Percentiles rank a stretch among this genome's conserved stretches.
Conservation (phyloP, 83 land plant species). For the Isoetes engelmannii region DNA sequence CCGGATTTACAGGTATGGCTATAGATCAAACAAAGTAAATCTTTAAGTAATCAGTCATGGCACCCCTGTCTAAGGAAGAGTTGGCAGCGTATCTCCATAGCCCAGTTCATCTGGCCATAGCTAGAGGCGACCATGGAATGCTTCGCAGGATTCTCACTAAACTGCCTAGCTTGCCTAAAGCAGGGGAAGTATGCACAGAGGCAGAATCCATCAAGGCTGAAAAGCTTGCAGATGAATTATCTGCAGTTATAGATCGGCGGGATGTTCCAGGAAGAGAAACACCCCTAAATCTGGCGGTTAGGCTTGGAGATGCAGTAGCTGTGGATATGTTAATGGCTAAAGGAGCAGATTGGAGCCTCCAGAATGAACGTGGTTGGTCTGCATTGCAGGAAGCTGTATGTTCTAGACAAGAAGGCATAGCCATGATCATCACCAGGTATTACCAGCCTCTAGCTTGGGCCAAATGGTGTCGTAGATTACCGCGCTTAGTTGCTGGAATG, state of each 20-base stretch:
- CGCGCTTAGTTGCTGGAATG: conserved; percentile 45
- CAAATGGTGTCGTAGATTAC: conserved; percentile 68
- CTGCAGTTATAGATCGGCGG: conserved; percentile 54
- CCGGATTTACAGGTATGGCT: no score
- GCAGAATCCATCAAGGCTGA: conserved; percentile 51
- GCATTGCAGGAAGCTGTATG: conserved; percentile 69
- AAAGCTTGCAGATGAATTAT: conserved; percentile 43
- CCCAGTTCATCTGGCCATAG: conserved; percentile 52
- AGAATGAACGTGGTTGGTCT: conserved; percentile 65
- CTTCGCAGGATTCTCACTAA: conserved; percentile 41
- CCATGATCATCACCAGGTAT: conserved; percentile 54
- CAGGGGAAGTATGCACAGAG: conserved; percentile 58
- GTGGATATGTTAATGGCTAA: conserved; percentile 58
- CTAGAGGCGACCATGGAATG: conserved; percentile 36
- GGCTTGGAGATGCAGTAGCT: conserved; percentile 40
- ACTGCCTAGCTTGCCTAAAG: conserved; percentile 54
- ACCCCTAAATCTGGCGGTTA: conserved; percentile 60
- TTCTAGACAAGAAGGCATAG: conserved; percentile 50
- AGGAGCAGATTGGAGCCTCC: conserved; percentile 73
- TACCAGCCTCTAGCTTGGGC: conserved; percentile 80
- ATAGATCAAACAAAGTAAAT: no score
- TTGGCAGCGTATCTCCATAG: conserved; percentile 44
- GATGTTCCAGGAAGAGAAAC: conserved; percentile 68
- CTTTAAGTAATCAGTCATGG: no score
- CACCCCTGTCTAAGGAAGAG: conserved; percentile 40